phyloP scores from a whole-genome alignment of 768 basidiomycete species.

The Boletales sp. region DNA sequence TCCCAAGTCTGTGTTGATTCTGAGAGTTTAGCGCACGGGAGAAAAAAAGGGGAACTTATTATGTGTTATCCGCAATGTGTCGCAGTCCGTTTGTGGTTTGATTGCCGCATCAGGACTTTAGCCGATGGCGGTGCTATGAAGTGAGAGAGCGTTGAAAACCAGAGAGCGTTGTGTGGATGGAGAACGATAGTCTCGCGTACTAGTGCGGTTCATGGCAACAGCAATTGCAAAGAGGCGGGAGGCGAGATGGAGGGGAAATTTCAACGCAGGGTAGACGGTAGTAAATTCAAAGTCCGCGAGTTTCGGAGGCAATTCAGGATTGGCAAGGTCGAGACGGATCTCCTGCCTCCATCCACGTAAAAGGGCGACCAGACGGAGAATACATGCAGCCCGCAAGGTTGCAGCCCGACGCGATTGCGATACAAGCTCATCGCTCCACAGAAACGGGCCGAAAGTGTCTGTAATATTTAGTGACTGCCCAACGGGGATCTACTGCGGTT shows the following conservation, averaged over 20 bases:
- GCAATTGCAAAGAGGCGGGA: slow-evolving; percentile 6
- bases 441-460: slow-evolving; percentile 5
- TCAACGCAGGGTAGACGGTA: background rate
- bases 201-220: slow-evolving; percentile 4
- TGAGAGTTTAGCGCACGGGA: background rate
- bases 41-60: background rate
- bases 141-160: background rate
- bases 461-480: slow-evolving; percentile 4
- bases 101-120: slow-evolving; percentile 2
- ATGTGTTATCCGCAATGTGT: background rate
- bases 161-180: slow-evolving; percentile 1
- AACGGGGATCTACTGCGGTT: slow-evolving; percentile 26
- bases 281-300: slow-evolving; percentile 25
- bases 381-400: slow-evolving; percentile 2
- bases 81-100: slow-evolving; percentile 2
- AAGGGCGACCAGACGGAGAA: slow-evolving; percentile 6
- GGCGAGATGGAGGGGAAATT: background rate
- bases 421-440: slow-evolving; percentile 13
- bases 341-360: slow-evolving; percentile 15
- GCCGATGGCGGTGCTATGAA: slow-evolving; percentile 15
- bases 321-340: slow-evolving; percentile 5
- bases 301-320: slow-evolving; percentile 20
- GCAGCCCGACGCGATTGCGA: slow-evolving; percentile 4
- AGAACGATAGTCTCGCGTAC: slow-evolving; percentile 12
- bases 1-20: slow-evolving; percentile 6